Evolutionary conservation across 345 rosid species (phyloP), one percentile per base, ranked within the genome.

Genomic region (Laguncularia racemosa): DNA sequence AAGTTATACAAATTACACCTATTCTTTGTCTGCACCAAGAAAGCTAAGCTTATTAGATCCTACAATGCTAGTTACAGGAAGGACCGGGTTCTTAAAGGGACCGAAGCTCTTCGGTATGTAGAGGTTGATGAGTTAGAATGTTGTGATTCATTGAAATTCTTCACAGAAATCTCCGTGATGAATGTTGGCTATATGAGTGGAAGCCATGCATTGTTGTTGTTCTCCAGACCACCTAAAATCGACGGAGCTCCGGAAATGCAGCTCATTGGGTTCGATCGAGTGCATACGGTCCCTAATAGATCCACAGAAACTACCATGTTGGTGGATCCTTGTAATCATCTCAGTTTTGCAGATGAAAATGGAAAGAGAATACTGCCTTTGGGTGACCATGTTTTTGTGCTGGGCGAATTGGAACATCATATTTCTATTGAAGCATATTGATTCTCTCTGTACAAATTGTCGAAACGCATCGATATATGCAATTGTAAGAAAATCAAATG

Each of bases 261-360:
- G 56, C 78, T 86, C 57, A 71, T 92, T 14, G 98, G 89, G 43
- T 92, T 83, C 44, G 86, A 86, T 10, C 79, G 97, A 1, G 84
- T 92, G 51, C 81, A 81, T 65, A 79, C 84, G 13, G 20, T 60
- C 44, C 75, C 84, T 1, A 46, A 48, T 4, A 44, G 71, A 48
- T 65, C 67, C 38, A 67, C 75, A 5, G 77, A 81, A 67, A 71
- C 76, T 15, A 83, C 67, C 72, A 68, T 92, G 12, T 28, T 71
- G 61, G 72, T 92, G 0, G 86, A 84, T 71, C 97, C 97, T 23
- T 92, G 96, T 59, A 64, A 78, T 49, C 84, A 89, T 44, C 76
- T 92, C 6, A 86, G 83, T 63, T 26, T 81, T 38, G 87, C 81
- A 50, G 73, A 84, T 64, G 72, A 70, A 61, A 43, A 64, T 1